A percentile compares a stretch with the other conserved stretches of the same genome.
phyloP scores from a whole-genome alignment of 1,284 basidiomycete species.

The Tilletia setariae region DNA sequence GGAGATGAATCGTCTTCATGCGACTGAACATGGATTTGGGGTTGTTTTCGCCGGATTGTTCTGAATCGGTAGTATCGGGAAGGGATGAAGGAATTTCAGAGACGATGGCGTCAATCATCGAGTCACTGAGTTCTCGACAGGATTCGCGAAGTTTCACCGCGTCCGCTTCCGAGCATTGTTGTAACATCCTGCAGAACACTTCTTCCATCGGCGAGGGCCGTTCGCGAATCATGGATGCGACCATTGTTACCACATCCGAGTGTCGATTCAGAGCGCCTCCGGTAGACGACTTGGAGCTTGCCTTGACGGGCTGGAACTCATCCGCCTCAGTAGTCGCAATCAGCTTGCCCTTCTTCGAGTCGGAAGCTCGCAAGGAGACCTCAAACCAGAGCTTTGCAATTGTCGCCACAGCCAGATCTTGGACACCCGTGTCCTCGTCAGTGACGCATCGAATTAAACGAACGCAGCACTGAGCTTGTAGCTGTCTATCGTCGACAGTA shows the following conservation, averaged over 20 bases:
- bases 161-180: slow-evolving; percentile 33
- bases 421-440: slow-evolving; percentile 86
- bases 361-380: slow-evolving; percentile 18
- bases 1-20: slow-evolving; percentile 76
- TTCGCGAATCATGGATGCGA: slow-evolving; percentile 75
- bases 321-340: neutral
- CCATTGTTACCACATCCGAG: slow-evolving; percentile 70
- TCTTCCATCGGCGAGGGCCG: slow-evolving; percentile 78
- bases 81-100: slow-evolving; percentile 61
- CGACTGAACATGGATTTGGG: slow-evolving; percentile 26
- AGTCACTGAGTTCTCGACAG: slow-evolving; percentile 74
- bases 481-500: slow-evolving; percentile 62
- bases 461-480: slow-evolving; percentile 75
- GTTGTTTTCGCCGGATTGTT: slow-evolving; percentile 61
- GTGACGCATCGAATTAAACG: slow-evolving; percentile 77
- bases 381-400: slow-evolving; percentile 84
- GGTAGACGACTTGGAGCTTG: neutral
- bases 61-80: too few species aligned
- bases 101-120: slow-evolving; percentile 78
- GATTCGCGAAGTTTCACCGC: slow-evolving; percentile 61
- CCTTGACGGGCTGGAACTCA: neutral
- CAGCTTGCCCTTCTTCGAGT: slow-evolving; percentile 14
- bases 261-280: neutral
- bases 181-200: slow-evolving; percentile 64
- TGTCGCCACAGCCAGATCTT: slow-evolving; percentile 80